These are phyloP conservation scores for Cryphonectria parasitica DNA, from an alignment of 2,329 filamentous ascomycete species.

Conservation along the genomic window DNA sequence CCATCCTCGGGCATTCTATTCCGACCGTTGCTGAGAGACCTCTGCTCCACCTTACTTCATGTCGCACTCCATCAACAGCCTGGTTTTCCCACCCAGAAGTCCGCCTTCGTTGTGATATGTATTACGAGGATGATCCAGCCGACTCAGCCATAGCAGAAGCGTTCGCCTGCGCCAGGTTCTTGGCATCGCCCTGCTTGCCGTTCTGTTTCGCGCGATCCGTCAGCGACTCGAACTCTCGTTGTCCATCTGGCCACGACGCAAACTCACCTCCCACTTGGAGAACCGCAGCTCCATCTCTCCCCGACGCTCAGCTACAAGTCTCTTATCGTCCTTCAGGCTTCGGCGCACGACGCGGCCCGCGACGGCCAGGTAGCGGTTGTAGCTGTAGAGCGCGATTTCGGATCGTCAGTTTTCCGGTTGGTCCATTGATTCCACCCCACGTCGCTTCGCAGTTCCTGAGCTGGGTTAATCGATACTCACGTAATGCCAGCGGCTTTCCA, in stretches of 20 bases:
- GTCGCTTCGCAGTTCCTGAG: conserved; percentile 25
- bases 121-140: conserved; percentile 36
- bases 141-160: conserved; percentile 41
- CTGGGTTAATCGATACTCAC: conserved; percentile 62
- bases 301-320: conserved; percentile 84
- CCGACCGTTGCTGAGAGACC: neutral
- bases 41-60: neutral
- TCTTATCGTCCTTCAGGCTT: conserved; percentile 94
- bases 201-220: conserved; percentile 62
- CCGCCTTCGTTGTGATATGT: conserved; percentile 12
- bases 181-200: conserved; percentile 90
- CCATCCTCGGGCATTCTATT: neutral
- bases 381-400: conserved; percentile 59
- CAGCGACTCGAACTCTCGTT: conserved; percentile 19
- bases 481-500: conserved; percentile 98
- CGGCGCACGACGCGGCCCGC: conserved; percentile 93
- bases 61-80: neutral
- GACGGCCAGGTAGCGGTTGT: conserved; percentile 99
- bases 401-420: conserved; percentile 8
- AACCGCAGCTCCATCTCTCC: conserved; percentile 89
- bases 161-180: conserved; percentile 68
- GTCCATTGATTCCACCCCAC: neutral
- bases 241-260: conserved; percentile 3
- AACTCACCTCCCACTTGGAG: conserved; percentile 92
- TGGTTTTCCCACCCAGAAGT: neutral